Conservation (phyloP, 805 yeast genomes). For the Wickerhamomyces pijperi region DNA sequence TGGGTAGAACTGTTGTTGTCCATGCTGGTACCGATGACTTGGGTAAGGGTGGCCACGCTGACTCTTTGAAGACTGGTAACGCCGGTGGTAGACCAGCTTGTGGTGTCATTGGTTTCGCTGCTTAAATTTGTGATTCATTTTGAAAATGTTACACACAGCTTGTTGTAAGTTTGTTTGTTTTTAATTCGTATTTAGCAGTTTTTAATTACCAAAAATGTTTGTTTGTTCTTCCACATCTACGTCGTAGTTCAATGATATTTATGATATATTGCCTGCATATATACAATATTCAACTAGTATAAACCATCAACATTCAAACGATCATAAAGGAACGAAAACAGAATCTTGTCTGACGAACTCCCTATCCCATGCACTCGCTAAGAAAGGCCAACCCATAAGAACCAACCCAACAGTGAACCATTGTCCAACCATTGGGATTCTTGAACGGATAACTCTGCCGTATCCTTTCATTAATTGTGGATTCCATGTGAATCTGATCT, state of each 20-base stretch:
- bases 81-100: constrained; percentile 98
- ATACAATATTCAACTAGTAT: too few relatives aligned
- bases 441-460: neutral
- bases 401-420: neutral
- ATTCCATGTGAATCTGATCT: neutral
- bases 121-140: constrained; percentile 3
- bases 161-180: neutral
- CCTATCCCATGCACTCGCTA: neutral
- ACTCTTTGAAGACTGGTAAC: constrained; percentile 90
- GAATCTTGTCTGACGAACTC: neutral
- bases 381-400: neutral
- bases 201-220: too few relatives aligned
- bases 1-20: constrained; percentile 93
- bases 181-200: neutral
- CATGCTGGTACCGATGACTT: constrained; percentile 90
- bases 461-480: neutral
- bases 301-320: too few relatives aligned
- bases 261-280: too few relatives aligned
- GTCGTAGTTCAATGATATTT: too few relatives aligned
- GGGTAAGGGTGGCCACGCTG: constrained; percentile 89
- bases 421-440: neutral
- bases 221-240: too few relatives aligned
- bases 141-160: neutral
- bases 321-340: neutral
- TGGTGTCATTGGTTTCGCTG: constrained; percentile 75